Percentiles rank a stretch among this genome's conserved stretches.
These are phyloP conservation scores for Coniochaeta sp. DNA, from an alignment of 2,329 filamentous ascomycete genomes.

Conservation along the genomic window DNA sequence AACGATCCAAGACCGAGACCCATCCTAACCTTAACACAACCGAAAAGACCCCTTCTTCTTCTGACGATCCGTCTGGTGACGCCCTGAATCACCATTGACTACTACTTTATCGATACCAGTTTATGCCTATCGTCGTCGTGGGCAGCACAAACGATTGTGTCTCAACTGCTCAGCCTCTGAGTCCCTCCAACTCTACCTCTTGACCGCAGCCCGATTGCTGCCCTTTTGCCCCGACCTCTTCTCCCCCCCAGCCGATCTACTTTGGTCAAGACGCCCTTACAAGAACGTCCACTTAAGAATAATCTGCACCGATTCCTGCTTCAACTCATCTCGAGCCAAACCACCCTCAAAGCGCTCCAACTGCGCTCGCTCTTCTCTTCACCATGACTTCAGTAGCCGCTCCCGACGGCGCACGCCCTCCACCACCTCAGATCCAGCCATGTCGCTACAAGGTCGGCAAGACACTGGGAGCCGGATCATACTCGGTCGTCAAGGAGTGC, in stretches of 20 bases:
- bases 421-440: slow-evolving; percentile 69
- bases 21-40: neutral
- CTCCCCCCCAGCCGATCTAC: neutral
- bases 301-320: too few species aligned
- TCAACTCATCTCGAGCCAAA: too few species aligned
- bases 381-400: slow-evolving; percentile 11
- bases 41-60: neutral
- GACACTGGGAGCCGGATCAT: slow-evolving; percentile 91
- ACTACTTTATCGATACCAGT: too few species aligned
- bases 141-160: neutral
- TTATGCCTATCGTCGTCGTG: neutral
- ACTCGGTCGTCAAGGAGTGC: slow-evolving; percentile 98
- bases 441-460: slow-evolving; percentile 99
- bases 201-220: slow-evolving; percentile 1
- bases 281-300: too few species aligned
- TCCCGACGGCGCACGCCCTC: slow-evolving; percentile 10
- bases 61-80: neutral
- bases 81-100: too few species aligned
- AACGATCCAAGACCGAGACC: neutral
- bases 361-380: neutral
- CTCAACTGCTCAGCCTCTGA: neutral
- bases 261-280: too few species aligned
- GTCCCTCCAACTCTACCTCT: too few species aligned
- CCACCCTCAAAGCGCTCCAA: too few species aligned
- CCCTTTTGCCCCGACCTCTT: slow-evolving; percentile 1